Evolutionary conservation across 345 rosid species (phyloP).

Genomic region (Salix udensis): DNA sequence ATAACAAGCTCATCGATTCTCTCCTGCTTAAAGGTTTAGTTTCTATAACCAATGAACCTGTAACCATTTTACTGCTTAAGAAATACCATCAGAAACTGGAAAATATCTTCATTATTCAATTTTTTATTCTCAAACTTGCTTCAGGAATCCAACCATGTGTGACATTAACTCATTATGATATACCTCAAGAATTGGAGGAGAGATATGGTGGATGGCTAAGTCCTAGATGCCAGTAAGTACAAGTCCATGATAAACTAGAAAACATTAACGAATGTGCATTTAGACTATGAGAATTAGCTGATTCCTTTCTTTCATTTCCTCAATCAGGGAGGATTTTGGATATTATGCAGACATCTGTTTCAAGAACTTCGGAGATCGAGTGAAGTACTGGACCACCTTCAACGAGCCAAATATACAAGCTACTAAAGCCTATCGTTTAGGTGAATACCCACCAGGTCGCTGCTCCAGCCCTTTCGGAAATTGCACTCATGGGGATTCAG

Average conservation of each 20-base stretch:
- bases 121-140: background rate
- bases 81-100: background rate
- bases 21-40: conserved; percentile 47
- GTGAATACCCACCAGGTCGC: conserved; percentile 20
- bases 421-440: conserved; percentile 4
- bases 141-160: conserved; percentile 13
- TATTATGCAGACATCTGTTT: conserved; percentile 21
- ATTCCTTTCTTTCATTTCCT: background rate
- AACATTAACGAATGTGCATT: too few species aligned
- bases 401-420: conserved; percentile 21
- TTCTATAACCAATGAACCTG: background rate
- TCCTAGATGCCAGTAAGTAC: conserved; percentile 3
- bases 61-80: background rate
- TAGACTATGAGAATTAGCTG: background rate
- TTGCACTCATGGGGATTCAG: conserved; percentile 18
- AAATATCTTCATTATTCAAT: too few species aligned
- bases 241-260: too few species aligned
- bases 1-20: conserved; percentile 51
- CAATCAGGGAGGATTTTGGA: conserved; percentile 21
- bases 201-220: conserved; percentile 14
- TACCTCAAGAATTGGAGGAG: conserved; percentile 14
- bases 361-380: conserved; percentile 20
- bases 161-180: conserved; percentile 4
- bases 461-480: conserved; percentile 21
- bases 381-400: conserved; percentile 22